Conservation (phyloP, 192 early-diverging fungal genomes). For the Lunasporangiospora selenospora region DNA sequence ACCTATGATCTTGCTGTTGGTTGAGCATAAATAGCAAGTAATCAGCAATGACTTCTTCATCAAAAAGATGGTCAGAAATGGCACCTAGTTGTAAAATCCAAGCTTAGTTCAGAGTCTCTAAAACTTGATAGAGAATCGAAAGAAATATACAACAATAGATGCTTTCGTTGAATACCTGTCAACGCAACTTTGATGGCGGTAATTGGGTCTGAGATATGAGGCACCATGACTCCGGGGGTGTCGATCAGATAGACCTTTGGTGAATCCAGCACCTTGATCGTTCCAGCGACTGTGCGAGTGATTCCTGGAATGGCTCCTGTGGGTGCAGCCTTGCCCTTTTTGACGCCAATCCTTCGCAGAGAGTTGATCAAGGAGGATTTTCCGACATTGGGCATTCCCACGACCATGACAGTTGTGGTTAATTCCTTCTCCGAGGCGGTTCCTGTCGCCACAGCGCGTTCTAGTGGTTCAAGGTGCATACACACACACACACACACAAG, state of each 20-base stretch:
- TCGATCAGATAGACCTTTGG: constrained; percentile 94
- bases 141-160: neutral
- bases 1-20: constrained; percentile 57
- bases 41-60: constrained; percentile 85
- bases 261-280: constrained; percentile 82
- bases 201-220: constrained; percentile 82
- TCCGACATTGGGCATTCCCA: constrained; percentile 97
- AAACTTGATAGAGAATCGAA: neutral
- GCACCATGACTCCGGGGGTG: constrained; percentile 93
- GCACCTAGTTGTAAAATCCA: constrained; percentile 48
- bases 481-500: neutral
- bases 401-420: constrained; percentile 74
- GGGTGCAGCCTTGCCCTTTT: constrained; percentile 80
- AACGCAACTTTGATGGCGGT: constrained; percentile 89
- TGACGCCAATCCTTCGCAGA: constrained; percentile 76
- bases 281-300: constrained; percentile 74
- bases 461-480: too few relatives aligned
- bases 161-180: constrained; percentile 58
- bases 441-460: constrained; percentile 26
- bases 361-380: constrained; percentile 94
- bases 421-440: constrained; percentile 43
- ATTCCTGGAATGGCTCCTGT: constrained; percentile 91
- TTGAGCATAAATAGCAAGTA: constrained; percentile 91
- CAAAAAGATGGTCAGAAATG: constrained; percentile 85
- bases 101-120: neutral